A percentile compares a stretch with the other conserved stretches of the same genome.
phyloP scores from a whole-genome alignment of 208 protist genomes.

The Trypanosoma conorhini region DNA sequence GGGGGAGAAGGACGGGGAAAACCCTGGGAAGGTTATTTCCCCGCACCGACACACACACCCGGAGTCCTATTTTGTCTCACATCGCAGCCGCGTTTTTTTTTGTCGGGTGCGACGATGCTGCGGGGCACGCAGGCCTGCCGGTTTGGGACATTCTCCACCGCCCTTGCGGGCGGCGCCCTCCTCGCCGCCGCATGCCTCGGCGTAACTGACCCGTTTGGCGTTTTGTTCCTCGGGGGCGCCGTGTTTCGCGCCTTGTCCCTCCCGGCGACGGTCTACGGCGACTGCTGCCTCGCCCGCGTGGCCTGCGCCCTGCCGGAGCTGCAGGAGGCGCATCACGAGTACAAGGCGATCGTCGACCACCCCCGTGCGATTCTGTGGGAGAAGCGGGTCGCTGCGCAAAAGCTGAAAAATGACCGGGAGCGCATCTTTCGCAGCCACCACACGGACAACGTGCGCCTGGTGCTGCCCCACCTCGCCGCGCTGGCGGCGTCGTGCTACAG shows the following conservation, averaged over 20 bases:
- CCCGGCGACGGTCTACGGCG: conserved; percentile 75
- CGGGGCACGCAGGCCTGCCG: conserved; percentile 31
- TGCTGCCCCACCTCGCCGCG: conserved; percentile 42
- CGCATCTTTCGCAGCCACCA: conserved; percentile 72
- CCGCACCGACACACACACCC: not conserved
- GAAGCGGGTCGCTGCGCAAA: conserved; percentile 77
- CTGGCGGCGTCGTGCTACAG: conserved; percentile 41
- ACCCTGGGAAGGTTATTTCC: not conserved
- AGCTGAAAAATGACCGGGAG: conserved; percentile 81
- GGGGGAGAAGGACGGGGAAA: not conserved
- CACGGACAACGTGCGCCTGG: conserved; percentile 79
- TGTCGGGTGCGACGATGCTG: conserved; percentile 31
- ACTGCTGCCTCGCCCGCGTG: conserved; percentile 63
- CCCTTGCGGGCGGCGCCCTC: conserved; percentile 54
- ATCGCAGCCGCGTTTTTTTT: not conserved
- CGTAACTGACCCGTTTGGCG: conserved; percentile 47
- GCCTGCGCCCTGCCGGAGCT: conserved; percentile 73
- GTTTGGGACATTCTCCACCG: conserved; percentile 58
- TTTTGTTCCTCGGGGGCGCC: conserved; percentile 51
- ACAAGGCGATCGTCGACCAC: conserved; percentile 63
- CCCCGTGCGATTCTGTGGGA: conserved; percentile 81
- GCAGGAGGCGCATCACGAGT: conserved; percentile 61
- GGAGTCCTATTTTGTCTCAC: not conserved
- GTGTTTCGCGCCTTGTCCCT: conserved; percentile 57
- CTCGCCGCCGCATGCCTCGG: conserved; percentile 37